Conservation (phyloP, 2,329 filamentous ascomycete species). For the Lachnellula cervina region DNA sequence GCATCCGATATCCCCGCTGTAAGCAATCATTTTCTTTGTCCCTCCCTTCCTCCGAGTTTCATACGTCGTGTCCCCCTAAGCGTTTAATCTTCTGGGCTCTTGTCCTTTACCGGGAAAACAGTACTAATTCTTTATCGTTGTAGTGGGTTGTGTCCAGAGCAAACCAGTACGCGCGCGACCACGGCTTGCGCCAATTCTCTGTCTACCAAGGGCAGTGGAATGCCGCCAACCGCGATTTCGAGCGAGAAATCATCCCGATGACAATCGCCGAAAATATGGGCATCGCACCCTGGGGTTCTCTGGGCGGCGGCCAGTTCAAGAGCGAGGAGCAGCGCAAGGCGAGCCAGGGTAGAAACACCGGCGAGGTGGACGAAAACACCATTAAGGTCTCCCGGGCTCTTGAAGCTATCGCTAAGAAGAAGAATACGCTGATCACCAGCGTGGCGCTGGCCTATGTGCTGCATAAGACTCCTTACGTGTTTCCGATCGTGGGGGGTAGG, state of each 20-base stretch:
- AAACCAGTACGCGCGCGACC: slow-evolving; percentile 59
- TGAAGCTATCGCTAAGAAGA: slow-evolving; percentile 50
- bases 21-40: slow-evolving; percentile 14
- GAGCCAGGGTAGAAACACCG: slow-evolving; percentile 31
- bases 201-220: slow-evolving; percentile 65
- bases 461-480: slow-evolving; percentile 52
- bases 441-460: slow-evolving; percentile 55
- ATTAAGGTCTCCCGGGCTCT: slow-evolving; percentile 49
- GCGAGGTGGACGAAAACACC: slow-evolving; percentile 33
- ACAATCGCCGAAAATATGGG: slow-evolving; percentile 51
- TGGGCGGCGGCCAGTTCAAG: slow-evolving; percentile 44
- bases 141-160: slow-evolving; percentile 59
- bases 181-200: slow-evolving; percentile 62
- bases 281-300: slow-evolving; percentile 47
- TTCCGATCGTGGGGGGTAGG: slow-evolving; percentile 53
- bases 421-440: slow-evolving; percentile 46
- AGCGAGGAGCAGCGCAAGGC: slow-evolving; percentile 34
- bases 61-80: too few relatives aligned
- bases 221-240: slow-evolving; percentile 55
- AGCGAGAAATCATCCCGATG: slow-evolving; percentile 57
- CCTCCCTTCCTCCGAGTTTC: too few relatives aligned
- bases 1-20: slow-evolving; percentile 64
- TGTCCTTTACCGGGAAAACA: background rate
- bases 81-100: background rate
- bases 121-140: background rate